These are phyloP conservation scores for Knufia petricola DNA, from an alignment of 2,329 filamentous ascomycete genomes.

Conservation along the genomic window DNA sequence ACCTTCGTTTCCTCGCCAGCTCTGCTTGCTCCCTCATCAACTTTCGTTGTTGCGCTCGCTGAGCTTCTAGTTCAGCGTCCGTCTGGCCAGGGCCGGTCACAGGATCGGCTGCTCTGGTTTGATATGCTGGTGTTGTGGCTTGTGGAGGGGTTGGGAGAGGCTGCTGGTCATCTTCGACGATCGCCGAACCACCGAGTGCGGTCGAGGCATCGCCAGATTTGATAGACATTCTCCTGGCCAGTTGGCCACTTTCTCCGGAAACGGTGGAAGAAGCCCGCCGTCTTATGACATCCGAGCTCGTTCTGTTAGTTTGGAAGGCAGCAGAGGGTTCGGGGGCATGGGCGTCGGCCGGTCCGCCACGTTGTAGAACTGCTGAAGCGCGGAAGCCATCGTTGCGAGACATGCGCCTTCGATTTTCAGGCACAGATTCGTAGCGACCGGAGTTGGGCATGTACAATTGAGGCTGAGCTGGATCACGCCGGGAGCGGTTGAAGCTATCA, in stretches of 20 bases:
- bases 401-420: slow-evolving; percentile 61
- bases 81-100: slow-evolving; percentile 20
- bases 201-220: slow-evolving; percentile 37
- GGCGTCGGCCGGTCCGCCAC: slow-evolving; percentile 54
- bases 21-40: slow-evolving; percentile 53
- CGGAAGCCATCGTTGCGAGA: slow-evolving; percentile 59
- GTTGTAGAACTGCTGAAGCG: slow-evolving; percentile 70
- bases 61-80: slow-evolving; percentile 18
- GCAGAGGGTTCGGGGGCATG: slow-evolving; percentile 68
- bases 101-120: slow-evolving; percentile 25
- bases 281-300: slow-evolving; percentile 57
- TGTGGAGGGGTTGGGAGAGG: slow-evolving; percentile 8
- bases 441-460: slow-evolving; percentile 95
- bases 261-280: slow-evolving; percentile 84
- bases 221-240: slow-evolving; percentile 54
- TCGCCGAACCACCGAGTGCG: slow-evolving; percentile 23
- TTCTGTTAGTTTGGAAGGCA: slow-evolving; percentile 72
- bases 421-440: slow-evolving; percentile 81
- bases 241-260: slow-evolving; percentile 70
- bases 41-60: slow-evolving; percentile 42
- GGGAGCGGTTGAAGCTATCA: slow-evolving; percentile 83
- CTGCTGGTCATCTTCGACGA: slow-evolving; percentile 23
- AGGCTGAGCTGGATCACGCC: slow-evolving; percentile 63
- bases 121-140: slow-evolving; percentile 23
- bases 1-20: slow-evolving; percentile 43